These are phyloP conservation scores for Globisporangium barbulae DNA, from an alignment of 352 stramenopile species.

Conservation along the genomic window DNA sequence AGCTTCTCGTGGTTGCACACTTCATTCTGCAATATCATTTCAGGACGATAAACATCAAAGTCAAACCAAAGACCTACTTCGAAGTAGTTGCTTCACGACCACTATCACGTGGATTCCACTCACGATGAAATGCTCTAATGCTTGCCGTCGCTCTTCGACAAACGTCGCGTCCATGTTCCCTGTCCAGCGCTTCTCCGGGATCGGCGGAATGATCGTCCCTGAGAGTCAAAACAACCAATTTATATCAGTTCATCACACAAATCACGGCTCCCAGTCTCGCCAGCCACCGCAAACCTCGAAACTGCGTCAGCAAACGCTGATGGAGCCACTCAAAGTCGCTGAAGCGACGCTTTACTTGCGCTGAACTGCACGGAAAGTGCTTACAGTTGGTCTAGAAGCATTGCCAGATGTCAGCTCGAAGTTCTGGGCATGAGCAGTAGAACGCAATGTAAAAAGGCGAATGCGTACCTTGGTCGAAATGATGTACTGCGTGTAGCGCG, in stretches of 20 bases:
- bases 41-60: not conserved
- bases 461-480: slow-evolving; percentile 76
- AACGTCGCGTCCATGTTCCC: slow-evolving; percentile 89
- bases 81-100: not conserved
- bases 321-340: slow-evolving; percentile 91
- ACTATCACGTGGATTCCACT: slow-evolving; percentile 1
- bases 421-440: not conserved
- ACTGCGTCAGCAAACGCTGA: slow-evolving; percentile 68
- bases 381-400: slow-evolving; percentile 51
- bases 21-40: slow-evolving; percentile 60
- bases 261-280: not conserved
- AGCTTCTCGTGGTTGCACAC: slow-evolving; percentile 83
- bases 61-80: not conserved
- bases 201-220: slow-evolving; percentile 86
- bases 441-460: not conserved
- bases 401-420: not conserved
- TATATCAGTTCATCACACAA: not conserved
- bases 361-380: slow-evolving; percentile 58
- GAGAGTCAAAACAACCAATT: not conserved
- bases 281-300: slow-evolving; percentile 44
- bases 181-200: slow-evolving; percentile 86
- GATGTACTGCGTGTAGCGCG: slow-evolving; percentile 86
- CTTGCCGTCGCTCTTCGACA: slow-evolving; percentile 84
- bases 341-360: slow-evolving; percentile 85
- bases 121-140: slow-evolving; percentile 87